phyloP scores from a whole-genome alignment of 805 yeast species.

The Candida coleopterorum region DNA sequence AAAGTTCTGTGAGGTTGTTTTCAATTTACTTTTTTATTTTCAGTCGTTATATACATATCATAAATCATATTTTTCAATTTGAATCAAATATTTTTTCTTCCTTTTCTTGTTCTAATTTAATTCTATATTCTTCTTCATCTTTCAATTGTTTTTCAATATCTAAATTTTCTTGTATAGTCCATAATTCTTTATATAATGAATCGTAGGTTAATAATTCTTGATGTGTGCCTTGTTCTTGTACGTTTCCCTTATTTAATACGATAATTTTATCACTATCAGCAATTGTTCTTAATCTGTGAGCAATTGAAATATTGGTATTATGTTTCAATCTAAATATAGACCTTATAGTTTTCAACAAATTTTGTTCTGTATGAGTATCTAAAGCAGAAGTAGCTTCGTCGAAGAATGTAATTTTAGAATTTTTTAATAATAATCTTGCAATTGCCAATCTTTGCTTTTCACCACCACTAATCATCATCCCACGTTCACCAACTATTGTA shows the following conservation, averaged over 20 bases:
- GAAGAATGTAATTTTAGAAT: constrained; percentile 85
- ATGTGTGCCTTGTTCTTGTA: constrained; percentile 88
- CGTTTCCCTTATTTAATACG: constrained; percentile 72
- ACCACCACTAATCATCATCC: constrained; percentile 99
- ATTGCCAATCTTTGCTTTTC: constrained; percentile 95
- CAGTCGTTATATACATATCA: too few species aligned
- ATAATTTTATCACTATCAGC: constrained; percentile 93
- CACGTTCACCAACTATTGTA: constrained; percentile 93
- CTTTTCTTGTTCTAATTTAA: constrained; percentile 4
- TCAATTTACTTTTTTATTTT: too few species aligned
- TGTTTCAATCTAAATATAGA: constrained; percentile 51
- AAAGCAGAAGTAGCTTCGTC: constrained; percentile 97
- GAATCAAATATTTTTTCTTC: constrained; percentile 2
- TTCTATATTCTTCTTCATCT: constrained; percentile 10
- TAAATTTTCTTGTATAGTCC: constrained; percentile 88
- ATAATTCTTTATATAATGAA: constrained; percentile 73
- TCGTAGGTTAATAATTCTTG: constrained; percentile 47
- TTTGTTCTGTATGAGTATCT: constrained; percentile 94
- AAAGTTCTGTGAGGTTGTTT: too few species aligned
- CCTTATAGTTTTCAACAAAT: constrained; percentile 70
- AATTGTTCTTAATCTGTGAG: constrained; percentile 88
- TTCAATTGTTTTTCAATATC: constrained; percentile 39
- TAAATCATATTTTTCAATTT: neutral
- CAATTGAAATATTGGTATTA: constrained; percentile 84
- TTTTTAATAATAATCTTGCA: constrained; percentile 81